A percentile compares a stretch with the other conserved stretches of the same genome.
These are phyloP conservation scores for Chytridiales sp. DNA, from an alignment of 371 early-diverging fungal species.

Conservation along the genomic window DNA sequence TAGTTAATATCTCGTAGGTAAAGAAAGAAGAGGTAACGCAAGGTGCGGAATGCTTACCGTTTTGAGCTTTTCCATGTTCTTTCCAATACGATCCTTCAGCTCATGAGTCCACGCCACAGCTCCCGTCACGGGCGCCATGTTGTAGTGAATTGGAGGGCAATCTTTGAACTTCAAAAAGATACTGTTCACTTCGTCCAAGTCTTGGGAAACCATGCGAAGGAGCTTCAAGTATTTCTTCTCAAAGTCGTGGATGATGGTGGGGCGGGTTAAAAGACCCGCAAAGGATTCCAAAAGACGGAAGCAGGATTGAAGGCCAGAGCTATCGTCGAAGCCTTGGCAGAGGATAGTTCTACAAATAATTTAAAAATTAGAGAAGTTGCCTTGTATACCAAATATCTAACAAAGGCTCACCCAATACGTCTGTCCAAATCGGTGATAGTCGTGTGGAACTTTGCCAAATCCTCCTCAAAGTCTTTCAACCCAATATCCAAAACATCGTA, in stretches of 20 bases:
- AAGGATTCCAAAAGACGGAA: slow-evolving; percentile 62
- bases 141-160: slow-evolving; percentile 60
- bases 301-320: slow-evolving; percentile 52
- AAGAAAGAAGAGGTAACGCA: neutral
- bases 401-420: slow-evolving; percentile 46
- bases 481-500: slow-evolving; percentile 55
- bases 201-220: slow-evolving; percentile 48
- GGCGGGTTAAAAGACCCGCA: slow-evolving; percentile 52
- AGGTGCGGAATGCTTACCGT: slow-evolving; percentile 31
- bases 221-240: slow-evolving; percentile 56
- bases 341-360: slow-evolving; percentile 46
- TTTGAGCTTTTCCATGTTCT: slow-evolving; percentile 56
- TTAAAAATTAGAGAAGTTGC: too few relatives aligned
- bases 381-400: too few relatives aligned
- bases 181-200: slow-evolving; percentile 51
- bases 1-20: neutral
- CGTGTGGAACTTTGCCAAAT: slow-evolving; percentile 47
- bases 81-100: slow-evolving; percentile 54
- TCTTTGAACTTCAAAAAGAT: slow-evolving; percentile 50
- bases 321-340: slow-evolving; percentile 61
- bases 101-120: slow-evolving; percentile 58
- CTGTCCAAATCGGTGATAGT: slow-evolving; percentile 56
- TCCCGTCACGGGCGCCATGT: slow-evolving; percentile 63
- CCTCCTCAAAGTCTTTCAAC: slow-evolving; percentile 46
- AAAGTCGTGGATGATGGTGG: slow-evolving; percentile 53